These are phyloP conservation scores for Teratosphaeriaceae sp. DNA, from an alignment of 2,329 filamentous ascomycete genomes.

Conservation along the genomic window DNA sequence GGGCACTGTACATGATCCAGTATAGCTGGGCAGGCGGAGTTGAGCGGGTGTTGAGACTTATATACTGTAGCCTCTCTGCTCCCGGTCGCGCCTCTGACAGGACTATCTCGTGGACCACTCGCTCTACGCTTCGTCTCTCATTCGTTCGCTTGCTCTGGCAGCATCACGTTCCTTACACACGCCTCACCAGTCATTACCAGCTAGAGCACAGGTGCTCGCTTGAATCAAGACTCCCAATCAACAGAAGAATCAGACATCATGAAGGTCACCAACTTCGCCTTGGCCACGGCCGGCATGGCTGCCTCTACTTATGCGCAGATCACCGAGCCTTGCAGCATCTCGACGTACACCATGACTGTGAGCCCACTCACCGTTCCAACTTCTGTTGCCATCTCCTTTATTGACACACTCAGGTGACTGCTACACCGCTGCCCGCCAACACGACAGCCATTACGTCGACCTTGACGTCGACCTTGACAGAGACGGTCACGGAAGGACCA, in stretches of 20 bases:
- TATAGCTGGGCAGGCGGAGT: too few species aligned
- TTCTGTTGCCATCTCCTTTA: too few species aligned
- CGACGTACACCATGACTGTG: constrained; percentile 3
- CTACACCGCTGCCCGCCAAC: constrained; percentile 4
- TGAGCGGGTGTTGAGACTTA: too few species aligned
- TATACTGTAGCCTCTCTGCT: too few species aligned
- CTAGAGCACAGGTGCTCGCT: constrained; percentile 12
- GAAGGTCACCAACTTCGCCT: constrained; percentile 32
- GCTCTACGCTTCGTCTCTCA: too few species aligned
- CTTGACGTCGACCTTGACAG: constrained; percentile 15
- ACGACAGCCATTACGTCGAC: constrained; percentile 13
- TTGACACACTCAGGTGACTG: constrained; percentile 8
- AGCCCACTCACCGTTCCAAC: too few species aligned
- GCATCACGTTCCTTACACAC: constrained; percentile 21
- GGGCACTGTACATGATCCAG: too few species aligned
- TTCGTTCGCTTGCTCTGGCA: constrained; percentile 26
- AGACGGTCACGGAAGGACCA: constrained; percentile 13
- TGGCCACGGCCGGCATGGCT: constrained; percentile 40
- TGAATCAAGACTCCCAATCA: constrained; percentile 5
- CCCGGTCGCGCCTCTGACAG: too few species aligned
- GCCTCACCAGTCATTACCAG: constrained; percentile 16
- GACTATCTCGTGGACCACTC: too few species aligned
- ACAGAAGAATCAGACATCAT: constrained; percentile 15
- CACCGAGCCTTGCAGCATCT: constrained; percentile 22
- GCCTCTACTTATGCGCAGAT: constrained; percentile 43